Percentiles rank a stretch among this genome's conserved stretches.
Conservation (phyloP, 768 basidiomycete species). For the Kwoniella heveanensis region DNA sequence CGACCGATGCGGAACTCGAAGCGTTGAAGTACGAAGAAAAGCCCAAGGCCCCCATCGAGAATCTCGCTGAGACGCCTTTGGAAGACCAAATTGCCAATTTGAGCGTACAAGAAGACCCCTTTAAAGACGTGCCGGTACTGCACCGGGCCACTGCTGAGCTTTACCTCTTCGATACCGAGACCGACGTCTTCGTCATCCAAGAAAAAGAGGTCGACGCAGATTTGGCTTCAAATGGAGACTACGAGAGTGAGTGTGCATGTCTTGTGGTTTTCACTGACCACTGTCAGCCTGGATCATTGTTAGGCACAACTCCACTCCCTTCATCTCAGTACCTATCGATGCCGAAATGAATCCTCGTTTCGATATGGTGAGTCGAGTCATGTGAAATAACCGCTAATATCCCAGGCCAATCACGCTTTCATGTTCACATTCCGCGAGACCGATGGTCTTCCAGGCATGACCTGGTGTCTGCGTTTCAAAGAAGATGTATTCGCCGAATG, state of each 20-base stretch:
- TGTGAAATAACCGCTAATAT: slow-evolving; percentile 8
- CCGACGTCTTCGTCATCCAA: slow-evolving; percentile 58
- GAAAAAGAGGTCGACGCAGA: slow-evolving; percentile 54
- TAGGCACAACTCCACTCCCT: slow-evolving; percentile 39
- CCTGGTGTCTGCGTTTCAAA: slow-evolving; percentile 80
- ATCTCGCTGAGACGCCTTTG: not conserved
- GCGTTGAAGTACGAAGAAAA: slow-evolving; percentile 67
- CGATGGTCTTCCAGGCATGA: slow-evolving; percentile 60
- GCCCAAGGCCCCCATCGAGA: not conserved
- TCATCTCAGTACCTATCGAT: slow-evolving; percentile 53
- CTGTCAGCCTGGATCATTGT: slow-evolving; percentile 53
- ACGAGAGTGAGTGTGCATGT: slow-evolving; percentile 47
- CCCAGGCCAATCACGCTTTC: slow-evolving; percentile 62
- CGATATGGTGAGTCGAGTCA: slow-evolving; percentile 31
- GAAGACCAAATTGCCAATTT: not conserved
- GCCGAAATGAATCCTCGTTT: slow-evolving; percentile 52
- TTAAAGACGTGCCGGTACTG: slow-evolving; percentile 50
- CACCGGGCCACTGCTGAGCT: slow-evolving; percentile 53
- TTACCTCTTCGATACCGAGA: slow-evolving; percentile 58
- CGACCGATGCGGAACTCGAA: slow-evolving; percentile 69
- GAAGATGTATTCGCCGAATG: slow-evolving; percentile 66
- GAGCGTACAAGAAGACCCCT: slow-evolving; percentile 44
- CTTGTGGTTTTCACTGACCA: slow-evolving; percentile 12
- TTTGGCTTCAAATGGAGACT: slow-evolving; percentile 54
- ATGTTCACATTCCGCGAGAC: slow-evolving; percentile 81